Percentiles rank a stretch among this genome's conserved stretches.
phyloP scores from a whole-genome alignment of 768 basidiomycete species.

The Galerina sulciceps region DNA sequence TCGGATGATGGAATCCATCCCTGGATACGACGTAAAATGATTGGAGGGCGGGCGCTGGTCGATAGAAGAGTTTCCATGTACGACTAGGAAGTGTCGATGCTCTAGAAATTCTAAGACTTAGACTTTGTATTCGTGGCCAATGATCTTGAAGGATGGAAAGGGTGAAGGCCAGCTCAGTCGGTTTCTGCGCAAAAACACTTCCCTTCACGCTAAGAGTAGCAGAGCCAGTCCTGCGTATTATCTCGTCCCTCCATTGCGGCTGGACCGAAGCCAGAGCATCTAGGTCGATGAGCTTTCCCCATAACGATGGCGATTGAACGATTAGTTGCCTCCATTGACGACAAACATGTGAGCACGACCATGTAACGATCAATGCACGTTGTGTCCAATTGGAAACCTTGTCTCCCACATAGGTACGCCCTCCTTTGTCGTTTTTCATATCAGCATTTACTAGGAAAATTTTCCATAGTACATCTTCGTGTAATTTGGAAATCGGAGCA shows the following conservation, averaged over 20 bases:
- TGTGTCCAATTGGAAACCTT: background rate
- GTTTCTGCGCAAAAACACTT: background rate
- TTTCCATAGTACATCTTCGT: too few relatives aligned
- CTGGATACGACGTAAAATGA: too few relatives aligned
- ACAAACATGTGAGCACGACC: conserved; percentile 7
- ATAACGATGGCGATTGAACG: conserved; percentile 3
- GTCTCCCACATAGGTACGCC: too few relatives aligned
- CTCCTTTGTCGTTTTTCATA: background rate
- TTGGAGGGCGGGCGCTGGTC: too few relatives aligned
- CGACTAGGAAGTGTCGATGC: too few relatives aligned
- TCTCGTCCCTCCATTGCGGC: conserved; percentile 4
- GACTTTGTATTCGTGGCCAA: background rate
- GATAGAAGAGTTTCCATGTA: too few relatives aligned
- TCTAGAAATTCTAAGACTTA: too few relatives aligned
- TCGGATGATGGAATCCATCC: too few relatives aligned
- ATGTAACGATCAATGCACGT: background rate
- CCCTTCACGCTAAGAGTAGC: conserved; percentile 3
- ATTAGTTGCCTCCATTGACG: conserved; percentile 1
- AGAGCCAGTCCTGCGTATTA: conserved; percentile 4
- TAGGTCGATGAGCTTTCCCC: conserved; percentile 13
- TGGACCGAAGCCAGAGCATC: conserved; percentile 4
- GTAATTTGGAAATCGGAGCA: too few relatives aligned
- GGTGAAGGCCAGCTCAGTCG: background rate
- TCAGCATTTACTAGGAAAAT: too few relatives aligned
- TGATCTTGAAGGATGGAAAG: background rate